Evolutionary conservation across 768 basidiomycete genomes (phyloP), one percentile per base, ranked within the genome.

Genomic region (Mycena galericulata): DNA sequence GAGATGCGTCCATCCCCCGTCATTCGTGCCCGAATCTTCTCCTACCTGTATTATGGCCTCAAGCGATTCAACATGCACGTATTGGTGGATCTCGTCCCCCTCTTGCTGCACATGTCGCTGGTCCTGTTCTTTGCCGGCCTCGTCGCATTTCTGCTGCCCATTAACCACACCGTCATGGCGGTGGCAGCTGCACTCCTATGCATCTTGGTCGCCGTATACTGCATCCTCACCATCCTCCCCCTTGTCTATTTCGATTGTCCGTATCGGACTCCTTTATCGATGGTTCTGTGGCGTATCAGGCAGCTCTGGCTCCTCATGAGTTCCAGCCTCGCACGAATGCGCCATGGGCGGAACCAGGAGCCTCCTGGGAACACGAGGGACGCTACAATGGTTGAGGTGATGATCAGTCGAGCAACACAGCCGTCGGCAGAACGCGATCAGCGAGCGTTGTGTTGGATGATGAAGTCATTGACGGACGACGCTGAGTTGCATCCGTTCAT

Each of bases 121-220:
- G 20, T 62, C 49, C 47, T 62, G 24, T 62, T 62, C 32, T 49
- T 62, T 26, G 58, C 58, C 5, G 58, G 58, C 2, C 58, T 60
- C 17, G 27, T 60, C n/a, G 41, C 58, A 8, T 60, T 62, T 27
- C 51, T 62, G 18, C 26, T 64, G 5, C 54, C 54, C 10, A 27
- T 64, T 14, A 34, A 38, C 38, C 54, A 24, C 14, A 29, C n/a
- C 3, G 54, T 40, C 32, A 55, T 55, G 54, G 26, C 17, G 3
- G n/a, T 55, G 27, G 22, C 54, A 14, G 54, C 38, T 34, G 22
- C 38, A 11, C 36, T 55, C 20, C 54, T 55, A 1, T 22, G 34
- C 18, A 55, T 40, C 9, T 18, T 55, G 4, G n/a, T 55, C 11
- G 34, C 22, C 34, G 15, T 36, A 11, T 55, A 55, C 54, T 36